These are phyloP conservation scores for Metahyphopichia silvanorum DNA, from an alignment of 805 yeast genomes.

Conservation along the genomic window DNA sequence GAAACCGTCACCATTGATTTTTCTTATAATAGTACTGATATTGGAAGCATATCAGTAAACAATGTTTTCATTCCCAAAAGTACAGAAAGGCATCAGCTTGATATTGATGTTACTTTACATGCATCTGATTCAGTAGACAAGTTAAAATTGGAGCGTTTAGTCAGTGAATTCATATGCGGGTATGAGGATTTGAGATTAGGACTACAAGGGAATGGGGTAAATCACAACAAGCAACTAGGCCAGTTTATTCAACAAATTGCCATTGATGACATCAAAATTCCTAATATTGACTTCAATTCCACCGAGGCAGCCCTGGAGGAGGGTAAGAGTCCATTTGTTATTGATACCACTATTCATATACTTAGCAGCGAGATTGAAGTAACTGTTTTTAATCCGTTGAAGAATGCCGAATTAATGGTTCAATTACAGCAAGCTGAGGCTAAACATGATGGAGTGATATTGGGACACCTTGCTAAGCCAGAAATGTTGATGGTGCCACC, in stretches of 20 bases:
- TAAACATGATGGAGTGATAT: conserved; percentile 38
- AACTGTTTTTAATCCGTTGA: conserved; percentile 52
- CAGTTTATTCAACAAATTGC: conserved; percentile 15
- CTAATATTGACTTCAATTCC: conserved; percentile 21
- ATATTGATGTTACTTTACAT: conserved; percentile 13
- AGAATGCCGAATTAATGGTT: conserved; percentile 42
- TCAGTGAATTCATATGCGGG: conserved; percentile 18
- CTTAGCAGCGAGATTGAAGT: conserved; percentile 54
- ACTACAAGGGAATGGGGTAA: conserved; percentile 2
- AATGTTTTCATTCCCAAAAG: conserved; percentile 16
- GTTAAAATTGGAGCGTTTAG: conserved; percentile 11
- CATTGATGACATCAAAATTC: conserved; percentile 18
- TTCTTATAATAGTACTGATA: conserved; percentile 24
- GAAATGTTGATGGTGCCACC: conserved; percentile 47
- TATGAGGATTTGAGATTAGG: conserved; percentile 7
- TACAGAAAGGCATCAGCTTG: conserved; percentile 2
- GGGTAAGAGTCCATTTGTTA: conserved; percentile 35
- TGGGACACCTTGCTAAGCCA: conserved; percentile 45
- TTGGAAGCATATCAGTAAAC: conserved; percentile 27
- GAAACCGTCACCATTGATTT: conserved; percentile 23
- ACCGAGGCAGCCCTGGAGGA: conserved; percentile 14
- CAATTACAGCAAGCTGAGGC: conserved; percentile 47
- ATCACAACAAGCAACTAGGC: conserved; percentile 7
- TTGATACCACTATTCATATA: conserved; percentile 52
- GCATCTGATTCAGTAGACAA: conserved; percentile 5